These are phyloP conservation scores for Boletus rex-veris DNA, from an alignment of 768 basidiomycete species.

Conservation along the genomic window DNA sequence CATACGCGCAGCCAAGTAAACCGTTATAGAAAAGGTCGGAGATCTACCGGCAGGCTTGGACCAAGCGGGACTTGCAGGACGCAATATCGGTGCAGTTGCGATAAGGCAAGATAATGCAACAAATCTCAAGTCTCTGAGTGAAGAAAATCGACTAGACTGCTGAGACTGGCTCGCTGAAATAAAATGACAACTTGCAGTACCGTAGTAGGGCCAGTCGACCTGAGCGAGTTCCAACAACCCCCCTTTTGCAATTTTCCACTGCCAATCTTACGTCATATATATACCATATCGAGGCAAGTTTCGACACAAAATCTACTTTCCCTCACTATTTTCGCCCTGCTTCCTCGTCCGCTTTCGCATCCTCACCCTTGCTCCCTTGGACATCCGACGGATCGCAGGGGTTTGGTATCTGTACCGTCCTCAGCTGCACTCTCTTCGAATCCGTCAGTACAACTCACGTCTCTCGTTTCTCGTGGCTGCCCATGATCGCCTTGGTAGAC, in stretches of 20 bases:
- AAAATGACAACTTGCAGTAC: conserved; percentile 5
- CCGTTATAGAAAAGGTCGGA: conserved; percentile 38
- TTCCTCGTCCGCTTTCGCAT: conserved; percentile 44
- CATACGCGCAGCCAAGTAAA: conserved; percentile 43
- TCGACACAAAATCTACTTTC: conserved; percentile 16
- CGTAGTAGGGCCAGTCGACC: not conserved
- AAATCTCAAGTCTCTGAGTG: conserved; percentile 12
- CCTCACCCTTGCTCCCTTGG: conserved; percentile 55
- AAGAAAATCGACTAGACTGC: conserved; percentile 11
- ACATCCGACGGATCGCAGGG: conserved; percentile 49
- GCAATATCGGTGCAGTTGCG: conserved; percentile 17
- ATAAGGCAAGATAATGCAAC: conserved; percentile 21
- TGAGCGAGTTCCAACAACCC: not conserved
- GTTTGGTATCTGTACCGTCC: conserved; percentile 50
- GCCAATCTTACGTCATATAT: conserved; percentile 23
- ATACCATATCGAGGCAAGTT: conserved; percentile 3
- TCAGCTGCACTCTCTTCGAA: conserved; percentile 6
- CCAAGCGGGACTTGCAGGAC: conserved; percentile 19
- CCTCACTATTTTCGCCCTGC: conserved; percentile 12
- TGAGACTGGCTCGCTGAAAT: conserved; percentile 11
- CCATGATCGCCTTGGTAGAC: conserved; percentile 42
- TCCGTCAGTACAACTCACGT: conserved; percentile 33
- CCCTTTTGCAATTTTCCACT: conserved; percentile 13
- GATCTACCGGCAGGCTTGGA: conserved; percentile 29
- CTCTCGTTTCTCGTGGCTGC: conserved; percentile 32